These are phyloP conservation scores for Elsinoe arachidis DNA, from an alignment of 2,329 filamentous ascomycete species.

Conservation along the genomic window DNA sequence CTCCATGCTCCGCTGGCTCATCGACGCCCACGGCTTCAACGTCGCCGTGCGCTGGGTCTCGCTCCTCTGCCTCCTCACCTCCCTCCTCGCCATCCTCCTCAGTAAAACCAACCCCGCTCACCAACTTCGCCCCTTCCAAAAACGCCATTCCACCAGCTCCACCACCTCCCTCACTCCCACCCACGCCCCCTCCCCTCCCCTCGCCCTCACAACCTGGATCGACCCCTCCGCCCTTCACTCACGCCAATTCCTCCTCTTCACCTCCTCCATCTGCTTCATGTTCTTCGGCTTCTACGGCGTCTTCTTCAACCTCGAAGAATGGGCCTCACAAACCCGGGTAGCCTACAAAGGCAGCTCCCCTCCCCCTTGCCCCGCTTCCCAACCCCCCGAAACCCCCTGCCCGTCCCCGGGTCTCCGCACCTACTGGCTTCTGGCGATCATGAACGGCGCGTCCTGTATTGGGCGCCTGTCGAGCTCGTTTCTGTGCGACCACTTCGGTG, in stretches of 20 bases:
- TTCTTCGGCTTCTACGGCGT: slow-evolving; percentile 46
- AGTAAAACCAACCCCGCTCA: slow-evolving; percentile 35
- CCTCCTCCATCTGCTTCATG: slow-evolving; percentile 37
- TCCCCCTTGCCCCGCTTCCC: slow-evolving; percentile 13
- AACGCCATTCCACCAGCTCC: slow-evolving; percentile 38
- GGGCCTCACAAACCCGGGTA: slow-evolving; percentile 37
- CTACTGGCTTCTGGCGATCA: slow-evolving; percentile 42
- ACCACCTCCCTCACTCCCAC: slow-evolving; percentile 28
- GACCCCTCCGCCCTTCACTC: slow-evolving; percentile 38
- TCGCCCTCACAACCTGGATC: slow-evolving; percentile 31
- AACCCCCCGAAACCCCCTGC: background rate
- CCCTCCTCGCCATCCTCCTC: slow-evolving; percentile 34
- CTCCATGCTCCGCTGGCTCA: slow-evolving; percentile 38
- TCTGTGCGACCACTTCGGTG: slow-evolving; percentile 37
- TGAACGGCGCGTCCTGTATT: slow-evolving; percentile 42
- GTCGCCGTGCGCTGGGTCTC: slow-evolving; percentile 36
- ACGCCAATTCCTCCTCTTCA: slow-evolving; percentile 37
- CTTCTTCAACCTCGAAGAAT: slow-evolving; percentile 47
- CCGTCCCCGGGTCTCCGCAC: slow-evolving; percentile 31
- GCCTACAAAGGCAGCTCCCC: slow-evolving; percentile 28
- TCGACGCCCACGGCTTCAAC: slow-evolving; percentile 37
- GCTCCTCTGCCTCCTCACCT: slow-evolving; percentile 33
- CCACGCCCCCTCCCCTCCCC: slow-evolving; percentile 25
- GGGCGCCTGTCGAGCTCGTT: slow-evolving; percentile 39
- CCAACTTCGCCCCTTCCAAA: slow-evolving; percentile 27